Base-by-base conservation (phyloP, 2,329 filamentous ascomycete species). In the Botrytis porri region DNA sequence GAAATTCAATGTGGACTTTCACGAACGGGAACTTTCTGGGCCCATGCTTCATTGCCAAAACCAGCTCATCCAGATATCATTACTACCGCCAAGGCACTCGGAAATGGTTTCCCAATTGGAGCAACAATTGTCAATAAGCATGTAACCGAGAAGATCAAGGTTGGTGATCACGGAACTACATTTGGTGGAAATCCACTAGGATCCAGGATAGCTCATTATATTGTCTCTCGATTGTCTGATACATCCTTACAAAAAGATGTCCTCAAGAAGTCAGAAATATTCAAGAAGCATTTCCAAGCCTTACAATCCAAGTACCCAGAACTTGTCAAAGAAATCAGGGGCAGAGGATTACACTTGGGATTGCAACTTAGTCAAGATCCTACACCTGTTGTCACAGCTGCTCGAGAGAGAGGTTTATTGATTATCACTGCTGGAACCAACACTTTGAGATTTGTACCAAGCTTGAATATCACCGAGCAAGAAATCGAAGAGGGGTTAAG, bases 1-100 rank as follows among this genome's bases (percentile, higher is more conserved):
- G 96, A 99, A 85, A 99, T 99, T 75, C 96, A 99, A 83, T 98
- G 94, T 82, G 96, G 96, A 70, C 86, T 99, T 48, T 90, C 91
- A 39, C 91, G 96, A 70, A 98, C 96, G 1, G 96, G 96, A 51
- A 87, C 86, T 20, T 87, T 99, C 78, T 99, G 96, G 96, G 96
- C 96, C 0, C 95, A 99, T 80, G 87, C 86, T 18, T 85, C 86
- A 73, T 87, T 96, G 37, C 92, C 93, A 51, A 84, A 87, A 77
- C 90, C 93, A 76, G 94, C 94, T 2, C 96, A 99, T 81, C 96
- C 96, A 10, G 96, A 99, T 79, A 91, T 99, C 76, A 84, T 99
- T 76, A 98, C 95, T 22, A 95, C 93, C 0, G 96, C 96, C 73
- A 99, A 99, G 85, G 96, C 96, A 0, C 89, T 99, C 3, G 96